A percentile compares a stretch with the other conserved stretches of the same genome.
Conservation (phyloP, 306 rosid species). For the Potentilla sterilis region DNA sequence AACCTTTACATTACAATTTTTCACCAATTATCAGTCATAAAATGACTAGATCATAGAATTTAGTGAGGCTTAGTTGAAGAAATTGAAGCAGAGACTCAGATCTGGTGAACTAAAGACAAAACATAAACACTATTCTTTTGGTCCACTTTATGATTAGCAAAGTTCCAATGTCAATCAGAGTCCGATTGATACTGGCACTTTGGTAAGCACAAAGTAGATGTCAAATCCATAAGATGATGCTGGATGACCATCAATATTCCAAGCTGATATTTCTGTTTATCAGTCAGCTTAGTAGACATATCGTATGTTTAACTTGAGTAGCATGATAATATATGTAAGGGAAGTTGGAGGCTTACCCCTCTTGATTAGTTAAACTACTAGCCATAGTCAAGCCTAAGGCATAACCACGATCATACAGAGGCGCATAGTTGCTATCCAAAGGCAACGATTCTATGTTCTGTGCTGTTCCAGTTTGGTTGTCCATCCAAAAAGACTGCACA, state of each 20-base stretch:
- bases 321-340: constrained; percentile 14
- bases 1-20: not conserved
- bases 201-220: not conserved
- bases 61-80: not conserved
- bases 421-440: constrained; percentile 68
- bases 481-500: constrained; percentile 95
- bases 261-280: not conserved
- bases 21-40: not conserved
- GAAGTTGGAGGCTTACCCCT: constrained; percentile 50
- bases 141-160: not conserved
- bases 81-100: not conserved
- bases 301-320: not conserved
- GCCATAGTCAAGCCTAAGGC: constrained; percentile 80
- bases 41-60: not conserved
- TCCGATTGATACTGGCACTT: not conserved
- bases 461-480: constrained; percentile 57
- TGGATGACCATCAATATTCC: not conserved
- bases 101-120: not conserved
- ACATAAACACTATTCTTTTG: not conserved
- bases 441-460: constrained; percentile 42
- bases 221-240: not conserved
- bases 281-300: not conserved
- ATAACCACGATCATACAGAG: constrained; percentile 91
- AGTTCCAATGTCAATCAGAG: constrained; percentile 5
- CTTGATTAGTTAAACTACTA: constrained; percentile 55